Percentiles rank a stretch among this genome's conserved stretches.
Conservation (phyloP, 208 protist genomes). For the Vickermania ingenoplastis region DNA sequence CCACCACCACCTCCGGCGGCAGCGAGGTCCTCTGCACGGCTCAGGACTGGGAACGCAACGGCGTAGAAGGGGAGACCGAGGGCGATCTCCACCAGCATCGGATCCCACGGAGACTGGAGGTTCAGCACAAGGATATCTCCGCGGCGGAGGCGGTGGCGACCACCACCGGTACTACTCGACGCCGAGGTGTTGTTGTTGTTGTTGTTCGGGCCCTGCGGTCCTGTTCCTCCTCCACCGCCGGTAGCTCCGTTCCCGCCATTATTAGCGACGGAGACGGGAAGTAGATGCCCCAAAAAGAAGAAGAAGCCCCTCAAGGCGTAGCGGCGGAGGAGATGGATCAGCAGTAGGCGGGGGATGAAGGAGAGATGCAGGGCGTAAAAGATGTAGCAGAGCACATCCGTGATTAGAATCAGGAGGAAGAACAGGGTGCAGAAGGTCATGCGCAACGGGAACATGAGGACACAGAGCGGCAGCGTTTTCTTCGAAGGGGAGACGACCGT, state of each 20-base stretch:
- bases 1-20: conserved; percentile 5
- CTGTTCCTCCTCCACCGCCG: background rate
- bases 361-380: conserved; percentile 19
- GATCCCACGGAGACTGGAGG: conserved; percentile 66
- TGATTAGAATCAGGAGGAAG: conserved; percentile 31
- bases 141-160: conserved; percentile 2
- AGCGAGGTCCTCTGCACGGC: conserved; percentile 8
- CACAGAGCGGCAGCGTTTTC: background rate
- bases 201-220: background rate
- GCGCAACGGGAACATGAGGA: conserved; percentile 17
- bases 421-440: conserved; percentile 41
- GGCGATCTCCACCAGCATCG: conserved; percentile 49
- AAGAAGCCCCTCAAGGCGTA: conserved; percentile 32
- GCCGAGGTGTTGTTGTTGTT: background rate
- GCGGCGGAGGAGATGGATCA: conserved; percentile 37
- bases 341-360: conserved; percentile 14
- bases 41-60: conserved; percentile 19
- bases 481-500: conserved; percentile 27
- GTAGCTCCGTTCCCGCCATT: background rate
- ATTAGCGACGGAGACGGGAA: background rate
- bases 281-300: conserved; percentile 48
- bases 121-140: conserved; percentile 64
- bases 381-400: conserved; percentile 37
- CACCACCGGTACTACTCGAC: background rate
- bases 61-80: conserved; percentile 20